These are phyloP conservation scores for Curvularia sp. DNA, from an alignment of 2,329 filamentous ascomycete genomes.

Conservation along the genomic window DNA sequence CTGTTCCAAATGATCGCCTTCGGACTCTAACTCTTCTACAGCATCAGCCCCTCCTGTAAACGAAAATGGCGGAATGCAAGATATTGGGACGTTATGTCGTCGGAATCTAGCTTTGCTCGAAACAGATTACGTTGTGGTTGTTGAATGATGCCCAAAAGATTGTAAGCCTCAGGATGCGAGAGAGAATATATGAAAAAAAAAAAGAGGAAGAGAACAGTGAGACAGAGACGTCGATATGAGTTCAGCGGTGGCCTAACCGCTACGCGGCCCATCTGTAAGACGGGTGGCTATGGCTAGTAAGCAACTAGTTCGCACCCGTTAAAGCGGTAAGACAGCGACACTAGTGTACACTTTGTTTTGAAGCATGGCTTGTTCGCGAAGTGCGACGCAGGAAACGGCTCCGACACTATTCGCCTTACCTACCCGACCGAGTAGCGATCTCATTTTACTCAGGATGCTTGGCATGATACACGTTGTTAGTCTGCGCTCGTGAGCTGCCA, in stretches of 20 bases:
- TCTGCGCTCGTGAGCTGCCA: background rate
- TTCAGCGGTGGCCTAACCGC: slow-evolving; percentile 2
- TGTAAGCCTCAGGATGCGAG: background rate
- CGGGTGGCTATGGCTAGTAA: slow-evolving; percentile 9
- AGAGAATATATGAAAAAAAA: background rate
- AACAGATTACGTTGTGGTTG: background rate
- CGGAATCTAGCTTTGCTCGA: too few relatives aligned
- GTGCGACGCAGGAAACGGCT: background rate
- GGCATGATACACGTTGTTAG: background rate
- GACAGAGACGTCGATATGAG: background rate
- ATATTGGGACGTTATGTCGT: background rate
- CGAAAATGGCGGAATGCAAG: background rate
- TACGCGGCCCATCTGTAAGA: slow-evolving; percentile 9
- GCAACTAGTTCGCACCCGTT: slow-evolving; percentile 8
- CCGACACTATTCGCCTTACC: slow-evolving; percentile 2
- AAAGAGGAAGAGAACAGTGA: background rate
- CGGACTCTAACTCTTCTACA: background rate
- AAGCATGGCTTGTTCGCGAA: slow-evolving; percentile 10
- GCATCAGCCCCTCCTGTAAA: background rate
- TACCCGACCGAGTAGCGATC: slow-evolving; percentile 1
- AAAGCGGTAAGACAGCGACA: slow-evolving; percentile 15
- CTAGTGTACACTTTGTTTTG: slow-evolving; percentile 7
- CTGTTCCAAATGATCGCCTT: background rate
- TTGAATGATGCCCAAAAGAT: background rate
- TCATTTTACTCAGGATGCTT: background rate